These are phyloP conservation scores for Russula compacta DNA, from an alignment of 768 basidiomycete species.

Conservation along the genomic window DNA sequence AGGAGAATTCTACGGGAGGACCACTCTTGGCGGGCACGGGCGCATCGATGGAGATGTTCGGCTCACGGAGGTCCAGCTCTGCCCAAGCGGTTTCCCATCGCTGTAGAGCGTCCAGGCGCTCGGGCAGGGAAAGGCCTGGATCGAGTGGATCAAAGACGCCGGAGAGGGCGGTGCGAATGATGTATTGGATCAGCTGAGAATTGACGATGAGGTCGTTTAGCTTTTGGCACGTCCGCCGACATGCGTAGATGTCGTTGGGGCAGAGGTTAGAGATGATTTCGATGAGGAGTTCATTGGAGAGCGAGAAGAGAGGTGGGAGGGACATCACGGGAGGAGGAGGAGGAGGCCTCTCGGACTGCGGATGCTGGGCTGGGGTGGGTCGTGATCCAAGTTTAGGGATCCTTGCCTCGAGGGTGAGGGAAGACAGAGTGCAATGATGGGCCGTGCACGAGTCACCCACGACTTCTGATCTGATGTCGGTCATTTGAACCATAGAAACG, in stretches of 20 bases:
- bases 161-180: constrained; percentile 5
- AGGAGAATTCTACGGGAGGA: constrained; percentile 1
- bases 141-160: constrained; percentile 12
- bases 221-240: not conserved
- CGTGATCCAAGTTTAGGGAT: not conserved
- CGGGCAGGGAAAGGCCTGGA: not conserved
- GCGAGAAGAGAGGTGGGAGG: not conserved
- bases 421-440: not conserved
- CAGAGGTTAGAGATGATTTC: not conserved
- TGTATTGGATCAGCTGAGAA: not conserved
- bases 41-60: not conserved
- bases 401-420: not conserved
- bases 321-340: not conserved
- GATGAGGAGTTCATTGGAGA: constrained; percentile 10
- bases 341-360: too few species aligned
- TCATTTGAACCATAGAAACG: not conserved
- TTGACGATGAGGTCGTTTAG: not conserved
- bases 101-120: not conserved
- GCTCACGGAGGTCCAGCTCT: not conserved
- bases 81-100: not conserved
- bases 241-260: not conserved
- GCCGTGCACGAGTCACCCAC: not conserved
- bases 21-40: not conserved
- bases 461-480: not conserved
- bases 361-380: not conserved